Percentiles rank a stretch among this genome's conserved stretches.
These are phyloP conservation scores for Calonectria ilicicola DNA, from an alignment of 2,329 filamentous ascomycete species.

Conservation along the genomic window DNA sequence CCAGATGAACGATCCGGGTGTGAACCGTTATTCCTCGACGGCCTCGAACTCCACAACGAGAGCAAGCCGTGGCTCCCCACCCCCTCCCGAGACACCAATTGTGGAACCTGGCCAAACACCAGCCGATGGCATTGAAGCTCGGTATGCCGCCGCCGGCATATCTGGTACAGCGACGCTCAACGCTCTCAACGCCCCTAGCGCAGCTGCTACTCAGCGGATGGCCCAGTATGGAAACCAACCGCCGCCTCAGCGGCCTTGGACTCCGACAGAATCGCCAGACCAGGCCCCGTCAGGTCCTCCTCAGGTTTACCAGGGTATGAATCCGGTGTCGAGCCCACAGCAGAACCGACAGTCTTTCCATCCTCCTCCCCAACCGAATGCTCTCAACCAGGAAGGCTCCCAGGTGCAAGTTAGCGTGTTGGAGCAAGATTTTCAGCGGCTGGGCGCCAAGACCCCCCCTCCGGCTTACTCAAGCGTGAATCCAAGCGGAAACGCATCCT, in stretches of 20 bases:
- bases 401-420: slow-evolving; percentile 75
- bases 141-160: slow-evolving; percentile 92
- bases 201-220: slow-evolving; percentile 83
- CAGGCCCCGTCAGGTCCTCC: slow-evolving; percentile 90
- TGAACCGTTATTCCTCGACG: slow-evolving; percentile 79
- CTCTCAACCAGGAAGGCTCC: slow-evolving; percentile 45
- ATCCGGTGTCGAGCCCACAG: slow-evolving; percentile 70
- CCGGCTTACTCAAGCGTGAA: slow-evolving; percentile 93
- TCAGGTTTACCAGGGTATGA: slow-evolving; percentile 89
- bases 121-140: slow-evolving; percentile 86
- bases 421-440: slow-evolving; percentile 86
- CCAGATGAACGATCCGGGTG: slow-evolving; percentile 57
- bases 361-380: slow-evolving; percentile 56
- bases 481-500: slow-evolving; percentile 65
- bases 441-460: slow-evolving; percentile 87
- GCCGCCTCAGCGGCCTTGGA: slow-evolving; percentile 79
- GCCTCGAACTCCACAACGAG: slow-evolving; percentile 94
- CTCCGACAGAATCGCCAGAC: slow-evolving; percentile 90
- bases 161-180: slow-evolving; percentile 86
- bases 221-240: slow-evolving; percentile 76
- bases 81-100: slow-evolving; percentile 92
- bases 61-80: slow-evolving; percentile 91
- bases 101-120: slow-evolving; percentile 78
- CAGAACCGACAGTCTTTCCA: slow-evolving; percentile 49
- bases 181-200: slow-evolving; percentile 77